A percentile compares a stretch with the other conserved stretches of the same genome.
These are phyloP conservation scores for Chaetomium sp. DNA, from an alignment of 2,329 filamentous ascomycete genomes.

Conservation along the genomic window DNA sequence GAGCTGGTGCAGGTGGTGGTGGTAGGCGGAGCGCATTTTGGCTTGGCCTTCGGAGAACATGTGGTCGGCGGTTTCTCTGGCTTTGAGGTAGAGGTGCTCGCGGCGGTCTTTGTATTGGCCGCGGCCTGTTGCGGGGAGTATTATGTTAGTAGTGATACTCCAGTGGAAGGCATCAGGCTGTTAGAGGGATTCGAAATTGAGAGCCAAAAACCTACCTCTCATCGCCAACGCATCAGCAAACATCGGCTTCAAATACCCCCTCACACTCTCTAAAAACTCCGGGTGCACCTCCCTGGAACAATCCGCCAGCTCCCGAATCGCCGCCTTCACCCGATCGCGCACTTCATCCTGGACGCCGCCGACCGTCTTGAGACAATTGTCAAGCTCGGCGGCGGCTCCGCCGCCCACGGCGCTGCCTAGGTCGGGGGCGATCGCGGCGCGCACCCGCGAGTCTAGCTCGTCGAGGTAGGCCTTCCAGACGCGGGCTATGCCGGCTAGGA, in stretches of 20 bases:
- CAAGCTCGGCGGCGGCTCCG: no score
- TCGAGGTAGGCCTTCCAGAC: neutral
- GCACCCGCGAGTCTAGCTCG: neutral
- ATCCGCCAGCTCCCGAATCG: neutral
- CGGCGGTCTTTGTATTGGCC: neutral
- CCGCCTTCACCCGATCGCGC: neutral
- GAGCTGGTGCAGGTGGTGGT: neutral
- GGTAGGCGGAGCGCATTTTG: neutral
- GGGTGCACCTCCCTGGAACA: neutral
- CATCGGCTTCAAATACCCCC: neutral
- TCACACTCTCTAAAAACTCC: neutral
- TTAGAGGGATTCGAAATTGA: neutral
- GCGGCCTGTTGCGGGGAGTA: neutral
- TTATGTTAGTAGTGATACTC: neutral
- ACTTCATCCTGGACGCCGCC: neutral
- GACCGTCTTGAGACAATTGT: neutral
- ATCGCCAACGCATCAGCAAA: neutral
- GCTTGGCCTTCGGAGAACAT: neutral
- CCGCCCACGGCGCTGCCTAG: no score
- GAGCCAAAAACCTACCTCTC: neutral
- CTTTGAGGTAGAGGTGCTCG: neutral
- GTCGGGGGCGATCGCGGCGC: no score
- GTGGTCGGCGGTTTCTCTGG: neutral
- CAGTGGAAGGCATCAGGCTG: neutral
- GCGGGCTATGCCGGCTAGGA: neutral